phyloP scores from a whole-genome alignment of 805 yeast genomes.

The Hanseniaspora lindneri region DNA sequence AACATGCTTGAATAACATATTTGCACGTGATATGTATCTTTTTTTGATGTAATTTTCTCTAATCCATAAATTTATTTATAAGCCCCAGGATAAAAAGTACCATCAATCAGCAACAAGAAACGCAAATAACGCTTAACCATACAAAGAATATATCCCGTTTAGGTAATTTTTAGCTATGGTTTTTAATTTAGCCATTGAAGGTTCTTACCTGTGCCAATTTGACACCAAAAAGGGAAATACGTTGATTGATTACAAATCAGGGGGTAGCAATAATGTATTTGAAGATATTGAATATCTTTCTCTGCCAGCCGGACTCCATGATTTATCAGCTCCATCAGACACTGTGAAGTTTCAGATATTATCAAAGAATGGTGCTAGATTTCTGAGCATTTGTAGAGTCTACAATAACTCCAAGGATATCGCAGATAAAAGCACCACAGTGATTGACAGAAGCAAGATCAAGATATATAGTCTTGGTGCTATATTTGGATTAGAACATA shows the following conservation, averaged over 20 bases:
- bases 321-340: constrained; percentile 33
- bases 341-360: constrained; percentile 42
- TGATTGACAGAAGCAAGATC: constrained; percentile 35
- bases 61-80: too few species aligned
- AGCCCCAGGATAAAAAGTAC: too few species aligned
- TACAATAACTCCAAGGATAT: constrained; percentile 34
- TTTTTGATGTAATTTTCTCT: too few species aligned
- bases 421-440: constrained; percentile 15
- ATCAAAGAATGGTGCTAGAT: constrained; percentile 19
- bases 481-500: constrained; percentile 22
- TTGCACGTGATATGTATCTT: too few species aligned
- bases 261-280: constrained; percentile 21
- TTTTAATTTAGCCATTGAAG: constrained; percentile 6
- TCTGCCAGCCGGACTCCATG: constrained; percentile 61
- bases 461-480: constrained; percentile 57
- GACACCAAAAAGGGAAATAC: constrained; percentile 28
- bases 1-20: too few species aligned
- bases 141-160: too few species aligned
- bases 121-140: too few species aligned
- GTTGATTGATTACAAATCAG: constrained; percentile 22
- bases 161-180: too few species aligned
- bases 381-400: constrained; percentile 43
- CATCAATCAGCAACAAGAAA: too few species aligned
- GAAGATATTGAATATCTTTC: constrained; percentile 48
- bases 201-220: constrained; percentile 26